Conservation (phyloP, 805 yeast genomes). For the Wickerhamomyces sydowiorum region DNA sequence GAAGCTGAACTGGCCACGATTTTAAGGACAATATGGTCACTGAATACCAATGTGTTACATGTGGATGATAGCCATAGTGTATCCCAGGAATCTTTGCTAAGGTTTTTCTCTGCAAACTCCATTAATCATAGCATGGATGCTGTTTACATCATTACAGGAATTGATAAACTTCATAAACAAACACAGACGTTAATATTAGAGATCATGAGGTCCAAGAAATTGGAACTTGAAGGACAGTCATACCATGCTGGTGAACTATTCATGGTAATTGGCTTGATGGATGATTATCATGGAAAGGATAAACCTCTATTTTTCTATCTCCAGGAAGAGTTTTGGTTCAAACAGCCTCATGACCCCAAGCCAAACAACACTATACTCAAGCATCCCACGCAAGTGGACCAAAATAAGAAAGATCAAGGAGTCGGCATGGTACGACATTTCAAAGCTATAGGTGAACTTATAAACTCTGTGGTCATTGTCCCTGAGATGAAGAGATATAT, state of each 20-base stretch:
- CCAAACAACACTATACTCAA: background rate
- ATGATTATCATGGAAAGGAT: constrained; percentile 15
- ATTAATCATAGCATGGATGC: background rate
- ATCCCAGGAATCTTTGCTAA: background rate
- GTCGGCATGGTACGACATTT: background rate
- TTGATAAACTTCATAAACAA: constrained; percentile 6
- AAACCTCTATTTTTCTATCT: constrained; percentile 15
- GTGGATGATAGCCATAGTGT: background rate
- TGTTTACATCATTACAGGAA: constrained; percentile 7
- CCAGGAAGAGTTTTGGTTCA: constrained; percentile 25
- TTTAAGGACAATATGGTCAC: constrained; percentile 9
- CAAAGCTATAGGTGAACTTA: constrained; percentile 4
- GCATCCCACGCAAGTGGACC: background rate
- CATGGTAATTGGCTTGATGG: constrained; percentile 17
- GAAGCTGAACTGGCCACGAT: constrained; percentile 12
- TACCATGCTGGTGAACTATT: constrained; percentile 7
- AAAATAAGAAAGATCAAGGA: background rate
- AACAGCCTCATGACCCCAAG: constrained; percentile 21
- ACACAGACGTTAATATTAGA: constrained; percentile 2
- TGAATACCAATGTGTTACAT: constrained; percentile 1
- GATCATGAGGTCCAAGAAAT: constrained; percentile 3
- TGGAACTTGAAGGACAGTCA: background rate
- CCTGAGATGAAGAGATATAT: constrained; percentile 49
- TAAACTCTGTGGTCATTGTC: constrained; percentile 27
- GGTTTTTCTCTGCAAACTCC: constrained; percentile 4